Evolutionary conservation across 176 grass and related monocot species (phyloP).

Genomic region (Leersia perrieri): DNA sequence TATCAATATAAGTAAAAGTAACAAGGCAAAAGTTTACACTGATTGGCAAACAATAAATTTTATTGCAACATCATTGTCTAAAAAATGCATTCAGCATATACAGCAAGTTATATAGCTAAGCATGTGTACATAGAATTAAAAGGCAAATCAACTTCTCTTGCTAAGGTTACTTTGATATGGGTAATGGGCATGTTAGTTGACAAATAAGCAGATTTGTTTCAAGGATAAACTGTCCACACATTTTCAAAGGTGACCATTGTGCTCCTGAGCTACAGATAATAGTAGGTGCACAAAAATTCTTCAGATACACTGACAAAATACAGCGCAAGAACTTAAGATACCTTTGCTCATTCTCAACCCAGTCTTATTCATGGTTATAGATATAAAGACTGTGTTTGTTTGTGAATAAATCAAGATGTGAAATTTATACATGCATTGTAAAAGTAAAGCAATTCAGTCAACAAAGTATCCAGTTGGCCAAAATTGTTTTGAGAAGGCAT

Average conservation of each 20-base stretch:
- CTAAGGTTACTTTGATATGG: not conserved
- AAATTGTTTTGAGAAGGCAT: slow-evolving; percentile 17
- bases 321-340: slow-evolving; percentile 10
- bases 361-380: slow-evolving; percentile 12
- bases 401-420: slow-evolving; percentile 14
- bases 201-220: not conserved
- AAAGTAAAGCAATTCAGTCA: not conserved
- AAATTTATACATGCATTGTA: slow-evolving; percentile 8
- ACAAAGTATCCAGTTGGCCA: not conserved
- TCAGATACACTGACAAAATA: slow-evolving; percentile 19
- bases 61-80: slow-evolving; percentile 18
- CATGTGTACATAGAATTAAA: not conserved
- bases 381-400: slow-evolving; percentile 3
- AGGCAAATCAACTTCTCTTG: slow-evolving; percentile 7
- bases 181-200: not conserved
- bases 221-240: slow-evolving; percentile 21
- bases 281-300: not conserved
- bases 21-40: slow-evolving; percentile 20
- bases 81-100: slow-evolving; percentile 9
- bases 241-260: not conserved
- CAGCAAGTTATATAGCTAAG: slow-evolving; percentile 7
- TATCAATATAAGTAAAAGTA: slow-evolving; percentile 1
- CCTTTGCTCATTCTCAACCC: not conserved
- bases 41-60: not conserved
- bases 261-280: slow-evolving; percentile 12